Base-by-base conservation (phyloP, 2,329 filamentous ascomycete genomes). In the Talaromyces verruculosus region DNA sequence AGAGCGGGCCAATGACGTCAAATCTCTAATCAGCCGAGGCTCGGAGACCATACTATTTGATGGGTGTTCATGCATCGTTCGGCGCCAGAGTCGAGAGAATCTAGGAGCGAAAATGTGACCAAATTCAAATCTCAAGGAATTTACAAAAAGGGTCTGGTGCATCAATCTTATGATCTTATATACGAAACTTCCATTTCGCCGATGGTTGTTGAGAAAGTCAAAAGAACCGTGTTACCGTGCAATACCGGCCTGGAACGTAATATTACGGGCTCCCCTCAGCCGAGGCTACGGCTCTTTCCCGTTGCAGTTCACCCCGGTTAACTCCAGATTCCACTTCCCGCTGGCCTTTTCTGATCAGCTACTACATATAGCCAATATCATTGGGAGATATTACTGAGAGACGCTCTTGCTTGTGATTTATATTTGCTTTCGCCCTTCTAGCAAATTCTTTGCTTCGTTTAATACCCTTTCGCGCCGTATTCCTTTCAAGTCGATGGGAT, bases 401-500 rank as follows among this genome's bases (percentile, higher is more conserved):
- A 60, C 25, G 15, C 3, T 28, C 39, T 45, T 55, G 45, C 61
- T 55, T 63, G 61, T 63, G 61, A 63, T 63, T 43, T n/a, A 10
- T 28, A 22, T n/a, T n/a, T 45, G 10, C 22, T 45, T n/a, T 25
- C 19, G 1, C 6, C 6, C 53, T 22, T 37, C 53, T 17, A 39
- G n/a, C 51, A 35, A 57, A 19, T 22, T 57, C n/a, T 30, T 19
- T 15, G 19, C 15, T 19, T 15, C 17, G 19, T 60, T 60, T 25
- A 30, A 45, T 45, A 60, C 37, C 28, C 15, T 15, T 60, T 45
- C 22, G 35, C 57, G 57, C 57, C 37, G 57, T 45, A 13, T 28
- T 63, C 49, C 22, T 45, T 2, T 39, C 37, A 64, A 69, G 67
- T 68, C 66, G 70, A 74, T 76, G 77, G 74, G 71, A 81, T 81